Evolutionary conservation across 108 stramenopile species (phyloP), one percentile per base, ranked within the genome.

Genomic region (Nitzschia inconspicua): DNA sequence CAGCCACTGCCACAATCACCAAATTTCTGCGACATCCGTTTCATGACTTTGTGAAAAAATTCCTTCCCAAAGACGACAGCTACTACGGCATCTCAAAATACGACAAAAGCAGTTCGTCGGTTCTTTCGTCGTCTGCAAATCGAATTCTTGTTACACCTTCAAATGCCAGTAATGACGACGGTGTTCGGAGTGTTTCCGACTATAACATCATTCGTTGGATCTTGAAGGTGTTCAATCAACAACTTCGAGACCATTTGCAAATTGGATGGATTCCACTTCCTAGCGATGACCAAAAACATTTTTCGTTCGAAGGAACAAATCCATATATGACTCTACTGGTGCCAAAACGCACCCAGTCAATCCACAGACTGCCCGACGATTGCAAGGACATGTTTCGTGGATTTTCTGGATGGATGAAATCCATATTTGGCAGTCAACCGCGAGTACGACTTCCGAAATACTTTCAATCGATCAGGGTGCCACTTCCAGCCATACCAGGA

Each of bases 351-450:
- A n/a, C n/a, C n/a, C n/a, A n/a, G n/a, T n/a, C n/a, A n/a, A n/a
- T 34, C 8, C 7, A 73, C 40, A 40, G 37, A 31, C 63, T 80
- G 23, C 16, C 79, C 11, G 61, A 66, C 19, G 5, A 36, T 11
- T 80, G 81, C 53, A 36, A 74, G 31, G 57, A 83, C 55, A 71
- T 78, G 47, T 89, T 80, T 60, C 72, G 71, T 20, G 89, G 89
- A 0, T 26, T 84, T 26, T 85, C 84, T 56, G 89, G 89, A 3
- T 37, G 84, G 47, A 43, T 90, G 9, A 36, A 62, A 44, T 69
- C 73, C 0, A 26, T 89, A 0, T 61, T 78, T 6, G 42, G 79
- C 46, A 2, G 60, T 7, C 18, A 25, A 22, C 43, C 32, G 29
- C 32, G 60, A 23, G 65, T 54, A 6, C 53, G 44, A 19, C 51